Base-by-base conservation (phyloP, 768 basidiomycete species). In the Tulasnella sp. region DNA sequence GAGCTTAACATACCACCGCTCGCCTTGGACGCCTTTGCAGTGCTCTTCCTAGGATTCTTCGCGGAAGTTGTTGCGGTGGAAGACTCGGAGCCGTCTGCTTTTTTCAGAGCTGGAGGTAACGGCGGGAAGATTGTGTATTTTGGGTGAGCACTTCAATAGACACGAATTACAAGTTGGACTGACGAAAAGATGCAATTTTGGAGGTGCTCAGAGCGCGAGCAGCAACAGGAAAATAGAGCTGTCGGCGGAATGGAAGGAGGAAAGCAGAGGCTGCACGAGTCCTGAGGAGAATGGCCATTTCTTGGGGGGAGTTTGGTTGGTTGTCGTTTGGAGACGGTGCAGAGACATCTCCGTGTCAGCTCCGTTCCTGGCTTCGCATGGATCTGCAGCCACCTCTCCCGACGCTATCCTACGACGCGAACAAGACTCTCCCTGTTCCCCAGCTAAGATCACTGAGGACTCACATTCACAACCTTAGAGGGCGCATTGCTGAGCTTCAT, bases 401-500 rank as follows among this genome's bases (percentile, higher is more conserved):
- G 14, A 73, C 28, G 22, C 24, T 80, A 18, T 34, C 50, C 18
- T 80, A 80, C 54, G 79, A 80, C 48, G 42, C 42, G 22, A 73
- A 42, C 42, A 80, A 75, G 34, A 72, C 72, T 24, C 79, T 80
- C 44, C 79, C 79, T 28, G 18, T 73, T 14, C 69, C 72, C 48
- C 79, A 73, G 42, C 41, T 80, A 40, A 34, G 79, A n/a, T 80
- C 79, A 28, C 72, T 80, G 12, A 48, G 73, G 40, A 80, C 64
- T 48, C 72, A 80, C 58, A 34, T 73, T 11, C n/a, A 75, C 9
- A 46, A n/a, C 18, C 44, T 80, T n/a, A 31, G 41, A 48, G 28
- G 24, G 9, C 69, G 79, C 31, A 80, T 80, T 28, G 42, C 74
- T 14, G 79, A 80, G 7, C 72, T 80, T 9, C 72, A 48, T n/a